These are phyloP conservation scores for Talaromyces nanjingensis DNA, from an alignment of 495 filamentous ascomycete species.

Conservation along the genomic window DNA sequence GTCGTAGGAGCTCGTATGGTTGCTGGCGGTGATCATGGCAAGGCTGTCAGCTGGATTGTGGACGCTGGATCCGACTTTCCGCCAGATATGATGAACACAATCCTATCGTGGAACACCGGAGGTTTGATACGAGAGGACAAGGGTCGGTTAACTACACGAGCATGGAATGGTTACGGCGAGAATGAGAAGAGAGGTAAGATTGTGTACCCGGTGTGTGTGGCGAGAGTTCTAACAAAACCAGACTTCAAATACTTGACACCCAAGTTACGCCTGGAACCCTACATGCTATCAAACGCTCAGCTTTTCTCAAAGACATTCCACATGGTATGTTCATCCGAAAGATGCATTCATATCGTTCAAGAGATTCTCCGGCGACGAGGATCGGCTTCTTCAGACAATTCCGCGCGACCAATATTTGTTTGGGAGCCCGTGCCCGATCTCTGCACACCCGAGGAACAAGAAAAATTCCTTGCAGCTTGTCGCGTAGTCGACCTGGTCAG, in stretches of 20 bases:
- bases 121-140: constrained; percentile 60
- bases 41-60: constrained; percentile 80
- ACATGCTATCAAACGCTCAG: constrained; percentile 48
- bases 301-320: constrained; percentile 73
- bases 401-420: constrained; percentile 61
- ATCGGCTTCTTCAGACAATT: constrained; percentile 18
- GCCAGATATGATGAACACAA: constrained; percentile 45
- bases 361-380: constrained; percentile 48
- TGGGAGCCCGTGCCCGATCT: constrained; percentile 95
- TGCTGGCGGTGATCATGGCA: constrained; percentile 39
- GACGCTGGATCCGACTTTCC: constrained; percentile 89
- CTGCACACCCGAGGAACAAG: constrained; percentile 68
- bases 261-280: constrained; percentile 68
- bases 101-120: constrained; percentile 67
- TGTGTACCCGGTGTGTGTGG: neutral
- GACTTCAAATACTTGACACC: constrained; percentile 85
- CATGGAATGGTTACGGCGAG: constrained; percentile 78
- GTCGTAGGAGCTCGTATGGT: constrained; percentile 85
- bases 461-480: constrained; percentile 62
- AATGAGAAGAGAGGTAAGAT: constrained; percentile 48
- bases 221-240: constrained; percentile 32
- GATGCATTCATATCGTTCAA: constrained; percentile 68
- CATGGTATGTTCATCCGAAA: constrained; percentile 71
- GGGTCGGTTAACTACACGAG: constrained; percentile 71
- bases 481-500: constrained; percentile 76